These are phyloP conservation scores for Cokeromyces recurvatus DNA, from an alignment of 371 early-diverging fungal genomes.

Conservation along the genomic window DNA sequence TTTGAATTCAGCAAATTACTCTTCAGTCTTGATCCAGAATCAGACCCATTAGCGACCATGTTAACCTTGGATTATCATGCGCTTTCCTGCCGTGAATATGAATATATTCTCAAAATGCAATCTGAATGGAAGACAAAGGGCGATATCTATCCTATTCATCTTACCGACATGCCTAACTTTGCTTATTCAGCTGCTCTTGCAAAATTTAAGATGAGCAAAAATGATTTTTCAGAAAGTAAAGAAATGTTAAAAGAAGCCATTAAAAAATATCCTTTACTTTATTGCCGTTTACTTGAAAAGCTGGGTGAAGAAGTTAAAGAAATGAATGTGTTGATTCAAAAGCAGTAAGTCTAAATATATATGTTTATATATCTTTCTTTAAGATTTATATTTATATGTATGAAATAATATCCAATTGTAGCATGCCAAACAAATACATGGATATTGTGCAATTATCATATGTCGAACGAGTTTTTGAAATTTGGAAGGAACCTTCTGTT, in stretches of 20 bases:
- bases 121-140: slow-evolving; percentile 36
- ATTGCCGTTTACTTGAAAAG: slow-evolving; percentile 29
- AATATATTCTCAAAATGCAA: slow-evolving; percentile 57
- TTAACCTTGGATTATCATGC: slow-evolving; percentile 83
- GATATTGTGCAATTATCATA: slow-evolving; percentile 20
- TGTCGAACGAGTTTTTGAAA: slow-evolving; percentile 54
- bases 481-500: slow-evolving; percentile 77
- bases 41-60: slow-evolving; percentile 74
- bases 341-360: slow-evolving; percentile 3
- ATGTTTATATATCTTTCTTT: slow-evolving; percentile 3
- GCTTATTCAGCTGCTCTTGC: slow-evolving; percentile 76
- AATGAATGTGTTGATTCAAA: slow-evolving; percentile 2
- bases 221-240: slow-evolving; percentile 34
- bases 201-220: slow-evolving; percentile 58
- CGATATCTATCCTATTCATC: slow-evolving; percentile 24
- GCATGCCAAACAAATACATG: slow-evolving; percentile 21
- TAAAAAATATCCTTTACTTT: slow-evolving; percentile 29
- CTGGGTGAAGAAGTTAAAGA: slow-evolving; percentile 20
- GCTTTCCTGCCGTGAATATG: slow-evolving; percentile 69
- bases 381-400: background rate
- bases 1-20: slow-evolving; percentile 85
- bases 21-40: slow-evolving; percentile 68
- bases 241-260: slow-evolving; percentile 65
- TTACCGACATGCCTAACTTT: slow-evolving; percentile 67
- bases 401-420: too few relatives aligned